These are phyloP conservation scores for Yamadazyma kanchanaburiensis DNA, from an alignment of 1,139 yeast species.

Conservation along the genomic window DNA sequence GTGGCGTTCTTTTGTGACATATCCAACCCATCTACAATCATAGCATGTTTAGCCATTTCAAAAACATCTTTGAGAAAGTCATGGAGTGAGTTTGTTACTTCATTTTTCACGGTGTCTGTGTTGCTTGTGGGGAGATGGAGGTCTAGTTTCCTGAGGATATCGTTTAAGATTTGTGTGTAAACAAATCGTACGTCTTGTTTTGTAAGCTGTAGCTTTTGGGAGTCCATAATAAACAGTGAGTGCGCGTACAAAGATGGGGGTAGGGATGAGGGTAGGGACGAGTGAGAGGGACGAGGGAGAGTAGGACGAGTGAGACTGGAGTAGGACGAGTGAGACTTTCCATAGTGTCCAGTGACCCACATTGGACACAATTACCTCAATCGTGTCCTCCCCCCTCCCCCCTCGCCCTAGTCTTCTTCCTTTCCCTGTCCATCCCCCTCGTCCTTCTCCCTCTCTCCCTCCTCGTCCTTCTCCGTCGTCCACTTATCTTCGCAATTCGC, in stretches of 20 bases:
- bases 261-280: too few species aligned
- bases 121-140: constrained; percentile 45
- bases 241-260: too few species aligned
- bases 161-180: constrained; percentile 38
- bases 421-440: too few species aligned
- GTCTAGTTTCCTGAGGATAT: constrained; percentile 41
- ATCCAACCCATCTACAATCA: constrained; percentile 48
- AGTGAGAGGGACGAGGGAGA: too few species aligned
- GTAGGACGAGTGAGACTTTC: too few species aligned
- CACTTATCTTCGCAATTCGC: not conserved
- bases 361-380: too few species aligned
- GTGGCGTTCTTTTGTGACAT: constrained; percentile 13
- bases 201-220: constrained; percentile 43
- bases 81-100: constrained; percentile 42
- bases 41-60: constrained; percentile 48
- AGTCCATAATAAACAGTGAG: constrained; percentile 9
- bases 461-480: too few species aligned
- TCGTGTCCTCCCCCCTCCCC: too few species aligned
- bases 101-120: constrained; percentile 43
- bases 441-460: too few species aligned
- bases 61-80: constrained; percentile 46
- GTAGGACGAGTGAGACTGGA: too few species aligned
- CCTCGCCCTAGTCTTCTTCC: too few species aligned
- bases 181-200: constrained; percentile 49
- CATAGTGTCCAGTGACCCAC: too few species aligned